Percentiles rank a stretch among this genome's conserved stretches.
Conservation (phyloP, 129 eudicot species). For the Rutidosis leptorrhynchoides region DNA sequence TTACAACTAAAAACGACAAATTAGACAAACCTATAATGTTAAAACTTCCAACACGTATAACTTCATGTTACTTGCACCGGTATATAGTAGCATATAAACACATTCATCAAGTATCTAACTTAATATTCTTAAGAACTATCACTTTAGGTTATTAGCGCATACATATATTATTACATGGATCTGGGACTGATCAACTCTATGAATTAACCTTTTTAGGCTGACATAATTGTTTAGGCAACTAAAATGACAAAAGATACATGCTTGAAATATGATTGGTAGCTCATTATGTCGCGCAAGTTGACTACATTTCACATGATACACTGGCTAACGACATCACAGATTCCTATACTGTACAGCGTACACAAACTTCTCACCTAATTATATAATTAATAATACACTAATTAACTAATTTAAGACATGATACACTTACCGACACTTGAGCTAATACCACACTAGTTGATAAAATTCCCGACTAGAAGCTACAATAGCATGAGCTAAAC, state of each 20-base stretch:
- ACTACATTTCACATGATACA: background rate
- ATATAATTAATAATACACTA: background rate
- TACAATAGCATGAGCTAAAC: background rate
- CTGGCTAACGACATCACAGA: background rate
- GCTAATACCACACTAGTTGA: background rate
- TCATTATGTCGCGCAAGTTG: background rate
- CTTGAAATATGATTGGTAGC: background rate
- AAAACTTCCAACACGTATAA: background rate
- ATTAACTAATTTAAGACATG: constrained; percentile 2
- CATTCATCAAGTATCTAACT: background rate
- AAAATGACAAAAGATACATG: background rate
- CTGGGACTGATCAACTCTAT: background rate
- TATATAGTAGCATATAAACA: background rate
- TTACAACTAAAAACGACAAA: background rate
- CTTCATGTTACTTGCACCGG: background rate
- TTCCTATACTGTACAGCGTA: background rate
- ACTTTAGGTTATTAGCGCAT: background rate
- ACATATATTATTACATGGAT: background rate
- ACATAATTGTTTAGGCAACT: background rate
- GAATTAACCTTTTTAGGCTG: background rate
- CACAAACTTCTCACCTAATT: constrained; percentile 18
- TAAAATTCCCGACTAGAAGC: background rate
- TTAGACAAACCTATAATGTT: background rate
- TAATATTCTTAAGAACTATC: constrained; percentile 6
- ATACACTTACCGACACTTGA: constrained; percentile 6